Evolutionary conservation across 805 yeast species (phyloP), one percentile per base, ranked within the genome.

Genomic region (Candida anglica): DNA sequence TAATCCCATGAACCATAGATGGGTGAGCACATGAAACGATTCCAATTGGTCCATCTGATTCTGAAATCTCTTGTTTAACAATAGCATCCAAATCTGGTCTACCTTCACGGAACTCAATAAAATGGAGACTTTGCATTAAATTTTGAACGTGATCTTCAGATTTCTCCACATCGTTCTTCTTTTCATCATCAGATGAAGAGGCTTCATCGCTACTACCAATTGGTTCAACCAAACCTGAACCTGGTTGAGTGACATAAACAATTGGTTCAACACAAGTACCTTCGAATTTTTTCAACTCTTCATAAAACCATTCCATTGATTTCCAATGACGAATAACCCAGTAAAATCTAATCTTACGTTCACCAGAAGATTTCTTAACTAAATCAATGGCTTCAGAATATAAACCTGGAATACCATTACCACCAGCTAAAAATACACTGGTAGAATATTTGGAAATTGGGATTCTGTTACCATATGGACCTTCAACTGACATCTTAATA

Each of bases 21-120:
- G 66, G 60, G 50, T 71, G 74, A 16, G 74, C 76, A 58, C 80
- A 75, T 3, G 69, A 61, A 34, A 66, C 69, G 41, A 75, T 53
- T 2, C 73, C 77, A 33, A 68, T 42, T 5, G 73, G 47, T 6
- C 73, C 73, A 11, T 42, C 38, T 14, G 67, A 43, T 25, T 56
- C 60, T 2, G 27, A 34, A 10, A 73, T 52, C 37, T 71, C 77
- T 7, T 47, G 34, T 5, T 41, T 40, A 11, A 75, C 52, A 14
- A 72, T 17, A 14, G 44, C 51, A 1, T 49, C 47, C 20, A 68
- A 40, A 33, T 65, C 43, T 11, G 75, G 69, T 52, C 78, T 62
- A 22, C 73, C 74, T 27, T 55, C 61, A 40, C 64, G 53, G 48
- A 74, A 66, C 34, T 66, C 71, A 25, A 71, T 47, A 31, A 53